A percentile compares a stretch with the other conserved stretches of the same genome.
phyloP scores from a whole-genome alignment of 2,329 filamentous ascomycete species.

The Cordyceps sp. region DNA sequence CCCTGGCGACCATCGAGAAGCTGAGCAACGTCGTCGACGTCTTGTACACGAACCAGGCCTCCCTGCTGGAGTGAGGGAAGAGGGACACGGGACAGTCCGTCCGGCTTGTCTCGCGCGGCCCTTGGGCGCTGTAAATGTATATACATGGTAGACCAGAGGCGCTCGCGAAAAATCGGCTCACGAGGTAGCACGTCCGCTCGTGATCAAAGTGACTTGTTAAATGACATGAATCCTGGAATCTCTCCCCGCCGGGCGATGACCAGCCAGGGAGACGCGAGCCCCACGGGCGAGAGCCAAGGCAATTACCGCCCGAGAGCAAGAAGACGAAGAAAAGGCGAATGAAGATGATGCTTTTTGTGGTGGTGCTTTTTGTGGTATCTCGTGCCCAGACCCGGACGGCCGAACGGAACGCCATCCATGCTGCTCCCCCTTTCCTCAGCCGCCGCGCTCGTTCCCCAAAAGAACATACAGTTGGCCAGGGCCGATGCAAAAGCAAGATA shows the following conservation, averaged over 20 bases:
- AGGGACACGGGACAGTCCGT: conserved; percentile 5
- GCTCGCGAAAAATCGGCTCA: neutral
- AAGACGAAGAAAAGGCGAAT: neutral
- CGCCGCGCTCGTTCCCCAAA: too few relatives aligned
- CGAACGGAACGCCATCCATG: neutral
- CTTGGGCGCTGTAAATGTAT: conserved; percentile 7
- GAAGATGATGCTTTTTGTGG: neutral
- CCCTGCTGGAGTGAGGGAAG: conserved; percentile 65
- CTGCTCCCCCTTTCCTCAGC: neutral
- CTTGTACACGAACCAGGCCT: conserved; percentile 94
- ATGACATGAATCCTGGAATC: too few relatives aligned
- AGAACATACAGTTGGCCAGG: too few relatives aligned
- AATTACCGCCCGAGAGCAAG: too few relatives aligned
- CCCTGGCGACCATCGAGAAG: conserved; percentile 90
- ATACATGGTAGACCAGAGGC: conserved; percentile 11
- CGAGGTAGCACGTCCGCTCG: too few relatives aligned
- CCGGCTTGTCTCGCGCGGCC: conserved; percentile 3
- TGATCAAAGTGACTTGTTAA: too few relatives aligned
- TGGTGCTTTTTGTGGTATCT: conserved; percentile 3
- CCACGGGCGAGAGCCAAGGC: too few relatives aligned
- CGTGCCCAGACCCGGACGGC: neutral
- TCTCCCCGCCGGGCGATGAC: too few relatives aligned
- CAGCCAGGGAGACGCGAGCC: too few relatives aligned
- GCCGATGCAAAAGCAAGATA: too few relatives aligned
- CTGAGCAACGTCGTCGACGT: conserved; percentile 94